Percentiles rank a stretch among this genome's conserved stretches.
These are phyloP conservation scores for Rhizoclosmatium sp. DNA, from an alignment of 192 early-diverging fungal species.

Conservation along the genomic window DNA sequence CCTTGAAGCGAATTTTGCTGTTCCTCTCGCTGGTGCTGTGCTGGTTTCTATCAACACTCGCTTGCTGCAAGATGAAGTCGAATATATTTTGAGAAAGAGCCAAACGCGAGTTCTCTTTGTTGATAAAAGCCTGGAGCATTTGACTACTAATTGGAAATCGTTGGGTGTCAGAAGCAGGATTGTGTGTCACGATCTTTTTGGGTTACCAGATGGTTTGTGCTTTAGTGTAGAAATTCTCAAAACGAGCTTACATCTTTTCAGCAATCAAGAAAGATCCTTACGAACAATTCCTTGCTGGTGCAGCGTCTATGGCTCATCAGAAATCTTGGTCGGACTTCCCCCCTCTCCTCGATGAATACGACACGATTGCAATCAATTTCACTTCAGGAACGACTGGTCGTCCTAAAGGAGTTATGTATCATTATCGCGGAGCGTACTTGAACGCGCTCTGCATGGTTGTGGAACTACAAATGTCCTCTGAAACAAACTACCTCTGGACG, in stretches of 20 bases:
- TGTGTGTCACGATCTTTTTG: constrained; percentile 8
- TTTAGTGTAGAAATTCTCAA: not conserved
- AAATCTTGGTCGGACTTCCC: constrained; percentile 54
- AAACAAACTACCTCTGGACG: constrained; percentile 60
- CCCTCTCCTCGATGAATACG: constrained; percentile 55
- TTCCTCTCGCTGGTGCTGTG: constrained; percentile 63
- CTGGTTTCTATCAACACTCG: constrained; percentile 68
- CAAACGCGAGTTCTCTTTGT: constrained; percentile 58
- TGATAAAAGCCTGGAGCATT: constrained; percentile 52
- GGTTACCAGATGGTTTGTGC: not conserved
- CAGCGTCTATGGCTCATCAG: constrained; percentile 36
- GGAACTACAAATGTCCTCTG: constrained; percentile 51
- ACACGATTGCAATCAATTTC: constrained; percentile 61
- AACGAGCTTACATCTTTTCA: not conserved
- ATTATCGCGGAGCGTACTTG: constrained; percentile 64
- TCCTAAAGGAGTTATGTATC: constrained; percentile 59
- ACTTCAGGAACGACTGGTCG: constrained; percentile 67
- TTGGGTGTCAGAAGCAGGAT: constrained; percentile 16
- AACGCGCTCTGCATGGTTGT: constrained; percentile 53
- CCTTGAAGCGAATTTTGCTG: constrained; percentile 68
- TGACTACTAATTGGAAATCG: constrained; percentile 36
- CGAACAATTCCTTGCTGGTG: constrained; percentile 52
- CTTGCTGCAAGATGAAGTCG: constrained; percentile 57
- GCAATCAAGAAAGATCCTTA: constrained; percentile 53
- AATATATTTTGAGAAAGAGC: constrained; percentile 64